phyloP scores from a whole-genome alignment of 495 filamentous ascomycete genomes.

The Hyaloscypha bicolor region DNA sequence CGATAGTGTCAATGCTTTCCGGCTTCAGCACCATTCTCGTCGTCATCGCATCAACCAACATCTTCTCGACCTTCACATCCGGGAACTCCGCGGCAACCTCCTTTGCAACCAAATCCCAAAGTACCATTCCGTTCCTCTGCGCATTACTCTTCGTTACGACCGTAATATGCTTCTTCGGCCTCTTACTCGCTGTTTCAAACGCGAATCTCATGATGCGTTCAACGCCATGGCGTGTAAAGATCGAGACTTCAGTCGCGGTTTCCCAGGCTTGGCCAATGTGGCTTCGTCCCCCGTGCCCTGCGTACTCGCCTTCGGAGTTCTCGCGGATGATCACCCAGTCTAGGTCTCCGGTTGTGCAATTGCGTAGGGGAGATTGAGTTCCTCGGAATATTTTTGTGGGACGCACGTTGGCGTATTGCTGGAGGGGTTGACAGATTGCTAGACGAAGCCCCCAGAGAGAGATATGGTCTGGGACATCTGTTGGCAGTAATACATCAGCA shows the following conservation, averaged over 20 bases:
- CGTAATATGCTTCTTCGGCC: slow-evolving; percentile 53
- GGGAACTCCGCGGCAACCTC: slow-evolving; percentile 47
- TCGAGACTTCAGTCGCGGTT: slow-evolving; percentile 54
- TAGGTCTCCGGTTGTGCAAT: slow-evolving; percentile 44
- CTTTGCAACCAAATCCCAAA: slow-evolving; percentile 57
- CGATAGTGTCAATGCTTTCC: slow-evolving; percentile 55
- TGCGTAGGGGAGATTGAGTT: slow-evolving; percentile 49
- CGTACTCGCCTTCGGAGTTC: slow-evolving; percentile 61
- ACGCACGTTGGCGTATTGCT: slow-evolving; percentile 60
- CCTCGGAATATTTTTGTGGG: slow-evolving; percentile 53
- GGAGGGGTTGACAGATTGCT: slow-evolving; percentile 54
- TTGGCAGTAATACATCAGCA: slow-evolving; percentile 20
- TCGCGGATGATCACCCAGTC: slow-evolving; percentile 62
- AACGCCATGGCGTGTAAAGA: slow-evolving; percentile 55
- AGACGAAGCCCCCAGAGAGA: slow-evolving; percentile 58
- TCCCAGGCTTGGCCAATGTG: slow-evolving; percentile 54
- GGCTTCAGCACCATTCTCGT: slow-evolving; percentile 58
- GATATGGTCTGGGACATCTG: slow-evolving; percentile 58
- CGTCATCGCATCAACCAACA: slow-evolving; percentile 64
- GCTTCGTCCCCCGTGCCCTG: slow-evolving; percentile 56
- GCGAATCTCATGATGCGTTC: slow-evolving; percentile 60
- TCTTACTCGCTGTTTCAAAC: slow-evolving; percentile 50
- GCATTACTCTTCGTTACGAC: slow-evolving; percentile 63
- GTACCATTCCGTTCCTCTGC: slow-evolving; percentile 58
- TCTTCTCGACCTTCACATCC: slow-evolving; percentile 56